These are phyloP conservation scores for Globisporangium barbulae DNA, from an alignment of 352 stramenopile species.

Conservation along the genomic window DNA sequence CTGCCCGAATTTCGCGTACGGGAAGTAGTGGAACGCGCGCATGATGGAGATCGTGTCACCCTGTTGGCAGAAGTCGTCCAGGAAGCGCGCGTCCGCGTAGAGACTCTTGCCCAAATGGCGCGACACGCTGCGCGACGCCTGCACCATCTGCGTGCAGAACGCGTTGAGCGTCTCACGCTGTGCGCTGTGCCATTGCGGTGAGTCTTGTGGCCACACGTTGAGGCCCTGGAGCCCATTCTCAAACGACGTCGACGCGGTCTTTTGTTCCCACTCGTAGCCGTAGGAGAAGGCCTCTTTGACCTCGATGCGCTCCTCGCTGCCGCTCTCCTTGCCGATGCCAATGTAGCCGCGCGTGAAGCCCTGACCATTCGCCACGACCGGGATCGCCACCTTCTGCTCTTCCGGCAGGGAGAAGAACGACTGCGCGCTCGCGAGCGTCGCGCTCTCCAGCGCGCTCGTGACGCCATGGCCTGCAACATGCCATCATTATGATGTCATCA, in stretches of 20 bases:
- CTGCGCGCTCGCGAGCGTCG: conserved; percentile 50
- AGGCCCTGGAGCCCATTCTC: conserved; percentile 60
- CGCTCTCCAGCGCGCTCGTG: conserved; percentile 36
- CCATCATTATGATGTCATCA: background rate
- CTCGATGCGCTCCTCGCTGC: conserved; percentile 70
- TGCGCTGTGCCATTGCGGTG: conserved; percentile 23
- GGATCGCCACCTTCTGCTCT: conserved; percentile 48
- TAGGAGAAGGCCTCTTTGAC: conserved; percentile 86
- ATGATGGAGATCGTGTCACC: conserved; percentile 85
- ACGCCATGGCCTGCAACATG: conserved; percentile 46
- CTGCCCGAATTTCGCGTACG: conserved; percentile 52
- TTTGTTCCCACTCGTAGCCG: conserved; percentile 62
- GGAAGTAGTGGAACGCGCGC: conserved; percentile 85
- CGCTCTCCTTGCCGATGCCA: conserved; percentile 74
- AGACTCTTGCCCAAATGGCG: conserved; percentile 46
- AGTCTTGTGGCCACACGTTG: conserved; percentile 62
- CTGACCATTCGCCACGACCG: conserved; percentile 55
- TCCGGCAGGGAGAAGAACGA: conserved; percentile 59
- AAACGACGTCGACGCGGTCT: conserved; percentile 18
- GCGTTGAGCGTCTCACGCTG: conserved; percentile 46
- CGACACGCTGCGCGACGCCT: conserved; percentile 48
- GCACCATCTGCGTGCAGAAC: conserved; percentile 58
- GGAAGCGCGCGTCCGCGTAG: conserved; percentile 44
- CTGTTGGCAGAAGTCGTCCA: conserved; percentile 56
- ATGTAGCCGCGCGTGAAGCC: conserved; percentile 82